Evolutionary conservation across 192 early-diverging fungal genomes (phyloP).

Genomic region (Backusella morwellensis): DNA sequence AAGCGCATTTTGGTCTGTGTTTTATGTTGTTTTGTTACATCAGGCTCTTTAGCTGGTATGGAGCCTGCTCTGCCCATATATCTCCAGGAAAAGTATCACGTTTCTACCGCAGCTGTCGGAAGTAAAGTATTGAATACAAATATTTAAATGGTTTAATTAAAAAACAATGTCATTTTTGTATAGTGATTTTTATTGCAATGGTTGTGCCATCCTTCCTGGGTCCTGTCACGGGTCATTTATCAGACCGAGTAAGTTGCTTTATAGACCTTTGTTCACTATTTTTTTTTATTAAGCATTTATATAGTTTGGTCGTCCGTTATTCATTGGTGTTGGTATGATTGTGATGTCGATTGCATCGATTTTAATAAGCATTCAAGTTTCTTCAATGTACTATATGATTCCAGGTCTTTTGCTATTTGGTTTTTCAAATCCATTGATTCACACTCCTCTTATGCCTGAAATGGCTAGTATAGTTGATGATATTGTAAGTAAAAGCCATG

Average conservation of each 20-base stretch:
- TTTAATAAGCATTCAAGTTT: constrained; percentile 35
- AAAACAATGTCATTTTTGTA: not conserved
- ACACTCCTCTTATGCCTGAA: constrained; percentile 63
- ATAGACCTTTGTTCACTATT: constrained; percentile 8
- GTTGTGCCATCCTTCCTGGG: constrained; percentile 62
- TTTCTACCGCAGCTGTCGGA: constrained; percentile 35
- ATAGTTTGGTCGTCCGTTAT: constrained; percentile 29
- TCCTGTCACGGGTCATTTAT: constrained; percentile 51
- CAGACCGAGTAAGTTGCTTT: constrained; percentile 23
- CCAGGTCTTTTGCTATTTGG: constrained; percentile 49
- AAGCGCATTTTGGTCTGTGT: constrained; percentile 42
- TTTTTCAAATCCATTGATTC: constrained; percentile 42
- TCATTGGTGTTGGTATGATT: constrained; percentile 42
- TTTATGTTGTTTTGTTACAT: constrained; percentile 38
- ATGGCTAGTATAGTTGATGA: constrained; percentile 64
- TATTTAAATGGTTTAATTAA: not conserved
- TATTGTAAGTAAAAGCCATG: constrained; percentile 44
- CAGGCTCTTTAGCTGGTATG: constrained; percentile 44
- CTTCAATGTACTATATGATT: constrained; percentile 31
- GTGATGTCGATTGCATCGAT: constrained; percentile 38
- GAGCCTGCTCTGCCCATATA: constrained; percentile 55
- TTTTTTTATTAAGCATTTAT: not conserved
- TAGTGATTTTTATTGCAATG: constrained; percentile 60
- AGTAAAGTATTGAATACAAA: not conserved
- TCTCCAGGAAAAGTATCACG: constrained; percentile 37